A percentile compares a stretch with the other conserved stretches of the same genome.
phyloP scores from a whole-genome alignment of 768 basidiomycete species.

The Lyophyllum atratum region DNA sequence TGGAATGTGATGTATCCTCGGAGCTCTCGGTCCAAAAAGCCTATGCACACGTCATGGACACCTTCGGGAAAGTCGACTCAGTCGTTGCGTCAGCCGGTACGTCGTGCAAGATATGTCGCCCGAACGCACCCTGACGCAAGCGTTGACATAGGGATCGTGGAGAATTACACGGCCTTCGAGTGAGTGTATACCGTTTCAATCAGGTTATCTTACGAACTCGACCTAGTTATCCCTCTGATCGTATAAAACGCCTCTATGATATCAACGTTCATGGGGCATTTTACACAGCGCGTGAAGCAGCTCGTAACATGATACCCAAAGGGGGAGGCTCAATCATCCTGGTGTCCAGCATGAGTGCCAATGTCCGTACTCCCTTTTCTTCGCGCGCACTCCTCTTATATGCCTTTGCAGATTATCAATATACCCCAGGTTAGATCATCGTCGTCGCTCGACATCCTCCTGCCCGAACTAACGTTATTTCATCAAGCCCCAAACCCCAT shows the following conservation, averaged over 20 bases:
- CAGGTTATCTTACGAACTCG: neutral
- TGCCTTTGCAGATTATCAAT: slow-evolving; percentile 67
- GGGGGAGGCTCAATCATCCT: slow-evolving; percentile 83
- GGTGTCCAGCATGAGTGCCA: slow-evolving; percentile 90
- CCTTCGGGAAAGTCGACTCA: slow-evolving; percentile 72
- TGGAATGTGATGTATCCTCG: slow-evolving; percentile 87
- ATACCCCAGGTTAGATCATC: slow-evolving; percentile 68
- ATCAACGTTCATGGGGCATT: slow-evolving; percentile 94
- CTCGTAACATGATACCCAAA: slow-evolving; percentile 84
- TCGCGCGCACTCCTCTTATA: neutral
- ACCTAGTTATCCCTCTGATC: slow-evolving; percentile 79
- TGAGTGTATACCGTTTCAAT: slow-evolving; percentile 37
- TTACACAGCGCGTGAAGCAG: slow-evolving; percentile 96
- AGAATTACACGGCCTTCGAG: slow-evolving; percentile 88
- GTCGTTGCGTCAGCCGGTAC: slow-evolving; percentile 88
- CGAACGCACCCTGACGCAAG: neutral
- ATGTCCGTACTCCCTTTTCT: slow-evolving; percentile 47
- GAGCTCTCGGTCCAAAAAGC: slow-evolving; percentile 78
- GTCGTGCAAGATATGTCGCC: slow-evolving; percentile 11
- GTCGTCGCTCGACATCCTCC: neutral
- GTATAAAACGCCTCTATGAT: slow-evolving; percentile 81
- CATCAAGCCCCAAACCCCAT: slow-evolving; percentile 82
- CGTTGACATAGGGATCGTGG: slow-evolving; percentile 65
- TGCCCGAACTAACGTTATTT: neutral
- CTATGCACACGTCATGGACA: slow-evolving; percentile 63